A percentile compares a stretch with the other conserved stretches of the same genome.
phyloP scores from a whole-genome alignment of 2,329 filamentous ascomycete genomes.

The Talaromyces sp. region DNA sequence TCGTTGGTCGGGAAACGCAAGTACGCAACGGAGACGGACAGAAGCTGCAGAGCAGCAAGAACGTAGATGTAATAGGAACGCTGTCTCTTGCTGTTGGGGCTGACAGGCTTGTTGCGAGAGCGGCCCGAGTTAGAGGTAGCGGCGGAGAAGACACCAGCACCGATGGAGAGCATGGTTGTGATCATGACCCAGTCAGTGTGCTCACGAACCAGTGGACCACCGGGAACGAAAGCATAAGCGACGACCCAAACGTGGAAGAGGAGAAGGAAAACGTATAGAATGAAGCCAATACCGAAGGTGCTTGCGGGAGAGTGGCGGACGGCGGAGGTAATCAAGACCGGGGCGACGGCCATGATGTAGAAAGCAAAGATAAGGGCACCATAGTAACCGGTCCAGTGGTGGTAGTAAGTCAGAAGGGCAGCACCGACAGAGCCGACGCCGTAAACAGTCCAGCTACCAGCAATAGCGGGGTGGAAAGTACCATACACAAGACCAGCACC shows the following conservation, averaged over 20 bases:
- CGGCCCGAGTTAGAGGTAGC: slow-evolving; percentile 56
- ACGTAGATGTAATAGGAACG: slow-evolving; percentile 72
- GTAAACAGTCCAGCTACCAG: slow-evolving; percentile 78
- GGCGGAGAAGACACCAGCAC: slow-evolving; percentile 77
- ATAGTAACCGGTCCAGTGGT: slow-evolving; percentile 87
- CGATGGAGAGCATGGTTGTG: slow-evolving; percentile 80
- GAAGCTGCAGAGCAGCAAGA: slow-evolving; percentile 74
- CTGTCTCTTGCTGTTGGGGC: slow-evolving; percentile 50
- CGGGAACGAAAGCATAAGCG: slow-evolving; percentile 95
- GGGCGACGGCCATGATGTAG: slow-evolving; percentile 80
- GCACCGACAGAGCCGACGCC: slow-evolving; percentile 79
- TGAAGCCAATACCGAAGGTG: slow-evolving; percentile 85
- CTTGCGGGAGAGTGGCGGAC: slow-evolving; percentile 74
- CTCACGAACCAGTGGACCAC: slow-evolving; percentile 87
- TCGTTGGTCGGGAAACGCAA: slow-evolving; percentile 90
- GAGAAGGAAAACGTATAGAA: slow-evolving; percentile 90
- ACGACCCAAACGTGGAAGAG: slow-evolving; percentile 99
- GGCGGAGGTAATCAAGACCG: slow-evolving; percentile 74
- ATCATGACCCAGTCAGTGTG: slow-evolving; percentile 96
- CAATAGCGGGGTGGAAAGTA: slow-evolving; percentile 70
- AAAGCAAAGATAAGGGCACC: slow-evolving; percentile 74
- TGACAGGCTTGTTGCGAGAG: slow-evolving; percentile 43
- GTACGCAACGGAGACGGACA: slow-evolving; percentile 80
- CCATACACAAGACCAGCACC: slow-evolving; percentile 75
- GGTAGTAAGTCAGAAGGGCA: slow-evolving; percentile 72